Evolutionary conservation across 2,329 filamentous ascomycete genomes (phyloP), one percentile per base, ranked within the genome.

Genomic region (Aspergillus aculeatus): DNA sequence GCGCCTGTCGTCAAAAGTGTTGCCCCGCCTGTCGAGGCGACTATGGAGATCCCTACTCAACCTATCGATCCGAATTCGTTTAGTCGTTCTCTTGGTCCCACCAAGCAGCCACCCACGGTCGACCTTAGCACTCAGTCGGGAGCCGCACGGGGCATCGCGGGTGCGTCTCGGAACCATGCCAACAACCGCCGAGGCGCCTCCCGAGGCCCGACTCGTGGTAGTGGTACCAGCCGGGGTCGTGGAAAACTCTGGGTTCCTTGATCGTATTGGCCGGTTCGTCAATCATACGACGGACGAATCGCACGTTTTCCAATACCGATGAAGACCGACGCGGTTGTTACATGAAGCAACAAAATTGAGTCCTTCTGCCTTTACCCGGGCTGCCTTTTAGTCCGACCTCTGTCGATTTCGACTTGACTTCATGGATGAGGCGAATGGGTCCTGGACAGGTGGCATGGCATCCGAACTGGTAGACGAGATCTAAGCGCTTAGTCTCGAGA

Each of bases 41-140:
- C 69, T 1, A 68, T 78, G 19, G 78, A 80, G 62, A 74, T 81
- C 16, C 79, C 79, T 1, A 77, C 78, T 3, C 71, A 77, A 56
- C 79, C 79, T 11, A 81, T 81, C 49, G 79, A 81, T 55, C 79
- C 79, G 1, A 73, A 81, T 64, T 81, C 79, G 1, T 81, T 81
- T 63, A 80, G 76, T 62, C 77, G 79, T 19, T 74, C 73, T 24
- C 68, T 78, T 32, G 73, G 71, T 11, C 64, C 64, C 19, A 56
- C 66, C 26, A 78, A 75, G 59, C 64, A 63, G 29, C 62, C 62
- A 29, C 59, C 67, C 5, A 63, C 67, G 2, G 66, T 74, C 31
- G 74, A 75, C 54, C 60, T 72, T 52, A 74, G 69, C 60, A 68
- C 68, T 2, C 75, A 75, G 51, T 62, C 71, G 2, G 74, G 70